Base-by-base conservation (phyloP, 306 rosid genomes). In the Cyclanthera cordifolia region DNA sequence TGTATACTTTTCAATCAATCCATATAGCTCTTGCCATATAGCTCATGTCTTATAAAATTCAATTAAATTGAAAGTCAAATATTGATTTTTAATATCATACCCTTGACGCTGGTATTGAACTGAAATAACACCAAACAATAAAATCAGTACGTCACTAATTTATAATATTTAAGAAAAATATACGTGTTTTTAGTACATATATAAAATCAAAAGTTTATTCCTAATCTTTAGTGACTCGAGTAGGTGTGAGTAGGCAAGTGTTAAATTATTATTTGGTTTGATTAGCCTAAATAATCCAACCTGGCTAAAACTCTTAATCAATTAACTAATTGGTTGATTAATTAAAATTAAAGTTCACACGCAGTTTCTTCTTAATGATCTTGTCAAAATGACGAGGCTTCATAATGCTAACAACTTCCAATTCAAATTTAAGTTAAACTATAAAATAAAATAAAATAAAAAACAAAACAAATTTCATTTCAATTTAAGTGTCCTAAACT, bases 231-330 rank as follows among this genome's bases (percentile, higher is more conserved):
- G n/a, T 17, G 12, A 37, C 9, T 17, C 1, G 16, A 39, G 69
- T 19, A 61, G 50, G n/a, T 39, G 47, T 39, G 50, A 39, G 4
- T 17, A 60, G 8, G 16, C 9, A 32, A 37, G 23, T 60, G 16
- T 8, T 17, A 37, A 4, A 19, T 61, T 61, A 61, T 61, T 61
- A 17, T 50, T 39, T 61, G 30, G 27, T 39, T 61, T 61, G 9
- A 61, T 39, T 39, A 39, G 19, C 39, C 69, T 61, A 39, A 61
- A 19, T 61, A 61, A 61, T 39, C 69, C 69, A 61, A 61, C 69
- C 69, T 61, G 50, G 19, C 51, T 39, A 12, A 25, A 39, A 39
- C 50, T 59, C 45, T 19, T 19, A 61, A 4, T 61, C 68, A 34
- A 34, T 61, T 61, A 61, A 60, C 39, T 32, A 5, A 24, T 55